These are phyloP conservation scores for Populus euphratica DNA, from an alignment of 345 rosid genomes.

Conservation along the genomic window DNA sequence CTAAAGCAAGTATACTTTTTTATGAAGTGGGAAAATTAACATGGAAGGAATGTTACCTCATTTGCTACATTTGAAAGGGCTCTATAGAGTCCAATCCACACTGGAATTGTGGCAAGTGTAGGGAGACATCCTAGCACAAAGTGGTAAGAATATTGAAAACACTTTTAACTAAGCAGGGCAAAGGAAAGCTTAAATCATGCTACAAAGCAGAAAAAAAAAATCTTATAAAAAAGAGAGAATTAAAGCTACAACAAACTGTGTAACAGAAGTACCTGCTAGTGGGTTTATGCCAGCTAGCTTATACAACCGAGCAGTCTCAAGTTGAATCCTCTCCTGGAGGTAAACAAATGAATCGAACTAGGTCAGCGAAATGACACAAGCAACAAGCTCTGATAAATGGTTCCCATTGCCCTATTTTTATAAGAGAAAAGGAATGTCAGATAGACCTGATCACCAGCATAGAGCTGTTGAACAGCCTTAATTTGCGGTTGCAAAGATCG, in stretches of 20 bases:
- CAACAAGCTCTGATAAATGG: background rate
- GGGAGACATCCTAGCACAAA: constrained; percentile 72
- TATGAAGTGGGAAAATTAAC: background rate
- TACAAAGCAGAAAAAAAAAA: background rate
- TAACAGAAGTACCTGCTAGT: constrained; percentile 57
- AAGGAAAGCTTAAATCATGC: background rate
- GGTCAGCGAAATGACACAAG: background rate
- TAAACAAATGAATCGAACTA: constrained; percentile 10
- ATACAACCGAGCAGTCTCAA: constrained; percentile 90
- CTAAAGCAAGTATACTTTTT: background rate
- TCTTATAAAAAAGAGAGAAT: background rate
- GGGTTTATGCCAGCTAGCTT: constrained; percentile 93
- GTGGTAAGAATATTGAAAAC: background rate
- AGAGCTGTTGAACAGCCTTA: constrained; percentile 79
- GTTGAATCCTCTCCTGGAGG: constrained; percentile 85
- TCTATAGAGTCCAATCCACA: constrained; percentile 96
- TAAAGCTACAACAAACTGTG: background rate
- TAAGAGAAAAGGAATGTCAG: background rate
- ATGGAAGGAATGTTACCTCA: constrained; percentile 47
- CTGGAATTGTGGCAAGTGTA: constrained; percentile 94
- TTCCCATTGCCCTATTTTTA: background rate
- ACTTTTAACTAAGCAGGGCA: background rate
- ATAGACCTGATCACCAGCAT: constrained; percentile 78
- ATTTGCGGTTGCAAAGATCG: constrained; percentile 86
- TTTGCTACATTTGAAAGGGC: constrained; percentile 96